Percentiles rank a stretch among this genome's conserved stretches.
These are phyloP conservation scores for Arabidopsis arenosa DNA, from an alignment of 345 rosid genomes.

Conservation along the genomic window DNA sequence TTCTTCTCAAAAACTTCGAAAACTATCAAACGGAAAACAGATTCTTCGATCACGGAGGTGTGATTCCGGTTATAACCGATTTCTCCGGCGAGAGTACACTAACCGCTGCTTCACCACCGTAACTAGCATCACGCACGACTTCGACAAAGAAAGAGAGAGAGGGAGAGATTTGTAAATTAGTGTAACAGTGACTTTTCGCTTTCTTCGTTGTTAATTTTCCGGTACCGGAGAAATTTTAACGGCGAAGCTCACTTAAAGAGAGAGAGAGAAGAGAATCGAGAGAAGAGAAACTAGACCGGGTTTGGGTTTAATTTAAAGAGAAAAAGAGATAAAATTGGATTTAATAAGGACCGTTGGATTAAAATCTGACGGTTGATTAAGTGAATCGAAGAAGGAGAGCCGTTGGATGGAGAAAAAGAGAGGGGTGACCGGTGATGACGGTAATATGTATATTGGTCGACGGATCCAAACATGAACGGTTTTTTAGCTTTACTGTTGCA, in stretches of 20 bases:
- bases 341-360: conserved; percentile 58
- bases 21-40: neutral
- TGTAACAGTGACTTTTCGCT: neutral
- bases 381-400: conserved; percentile 6
- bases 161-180: neutral
- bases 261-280: conserved; percentile 12
- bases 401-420: conserved; percentile 54
- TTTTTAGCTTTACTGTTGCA: conserved; percentile 54
- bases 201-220: neutral
- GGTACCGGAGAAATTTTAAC: conserved; percentile 30
- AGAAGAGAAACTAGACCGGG: conserved; percentile 41
- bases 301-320: conserved; percentile 48
- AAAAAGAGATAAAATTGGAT: conserved; percentile 35
- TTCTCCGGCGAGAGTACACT: conserved; percentile 44
- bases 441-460: conserved; percentile 55
- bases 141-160: neutral
- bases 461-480: conserved; percentile 61
- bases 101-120: conserved; percentile 28
- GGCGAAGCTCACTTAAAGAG: conserved; percentile 23
- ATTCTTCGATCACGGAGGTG: conserved; percentile 19
- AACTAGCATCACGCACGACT: conserved; percentile 31
- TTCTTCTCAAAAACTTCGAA: neutral
- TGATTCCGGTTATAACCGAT: conserved; percentile 52
- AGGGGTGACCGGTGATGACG: conserved; percentile 53
- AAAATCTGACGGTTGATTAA: conserved; percentile 44